These are phyloP conservation scores for Capsicum baccatum DNA, from an alignment of 257 asterid species.

Conservation along the genomic window DNA sequence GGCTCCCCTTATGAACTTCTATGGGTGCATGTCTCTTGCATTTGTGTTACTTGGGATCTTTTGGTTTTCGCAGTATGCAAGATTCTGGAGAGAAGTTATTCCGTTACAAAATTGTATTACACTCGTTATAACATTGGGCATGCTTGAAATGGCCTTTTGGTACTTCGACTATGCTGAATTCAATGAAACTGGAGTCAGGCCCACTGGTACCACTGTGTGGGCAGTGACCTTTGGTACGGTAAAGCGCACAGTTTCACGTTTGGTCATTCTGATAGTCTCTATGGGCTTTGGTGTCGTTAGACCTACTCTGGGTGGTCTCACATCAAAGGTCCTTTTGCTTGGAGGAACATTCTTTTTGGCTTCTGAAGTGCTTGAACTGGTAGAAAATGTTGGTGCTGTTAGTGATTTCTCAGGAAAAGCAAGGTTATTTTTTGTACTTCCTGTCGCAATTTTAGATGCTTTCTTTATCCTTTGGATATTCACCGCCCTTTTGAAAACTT, in stretches of 20 bases:
- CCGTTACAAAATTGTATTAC: constrained; percentile 90
- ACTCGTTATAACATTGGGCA: constrained; percentile 83
- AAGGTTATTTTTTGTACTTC: constrained; percentile 79
- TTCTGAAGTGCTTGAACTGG: constrained; percentile 82
- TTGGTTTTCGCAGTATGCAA: constrained; percentile 95
- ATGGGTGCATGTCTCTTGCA: constrained; percentile 86
- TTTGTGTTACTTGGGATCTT: constrained; percentile 79
- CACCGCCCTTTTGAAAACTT: constrained; percentile 81
- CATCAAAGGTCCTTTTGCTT: constrained; percentile 86
- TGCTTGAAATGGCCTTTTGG: constrained; percentile 97
- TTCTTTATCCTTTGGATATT: constrained; percentile 96
- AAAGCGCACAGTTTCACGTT: constrained; percentile 81
- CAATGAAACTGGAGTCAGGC: constrained; percentile 85
- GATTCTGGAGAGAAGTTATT: constrained; percentile 91
- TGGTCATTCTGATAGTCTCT: constrained; percentile 80
- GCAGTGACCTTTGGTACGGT: constrained; percentile 94
- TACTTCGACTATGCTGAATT: constrained; percentile 93
- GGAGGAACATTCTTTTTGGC: constrained; percentile 92
- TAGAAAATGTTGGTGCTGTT: constrained; percentile 88
- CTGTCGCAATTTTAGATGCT: constrained; percentile 94
- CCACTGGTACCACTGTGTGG: constrained; percentile 87
- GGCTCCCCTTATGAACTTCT: constrained; percentile 96
- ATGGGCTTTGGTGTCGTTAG: constrained; percentile 99
- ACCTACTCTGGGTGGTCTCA: constrained; percentile 94
- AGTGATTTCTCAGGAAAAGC: constrained; percentile 97